Evolutionary conservation across 2,329 filamentous ascomycete species (phyloP), one percentile per base, ranked within the genome.

Genomic region (Paraconiothyrium brasiliense): DNA sequence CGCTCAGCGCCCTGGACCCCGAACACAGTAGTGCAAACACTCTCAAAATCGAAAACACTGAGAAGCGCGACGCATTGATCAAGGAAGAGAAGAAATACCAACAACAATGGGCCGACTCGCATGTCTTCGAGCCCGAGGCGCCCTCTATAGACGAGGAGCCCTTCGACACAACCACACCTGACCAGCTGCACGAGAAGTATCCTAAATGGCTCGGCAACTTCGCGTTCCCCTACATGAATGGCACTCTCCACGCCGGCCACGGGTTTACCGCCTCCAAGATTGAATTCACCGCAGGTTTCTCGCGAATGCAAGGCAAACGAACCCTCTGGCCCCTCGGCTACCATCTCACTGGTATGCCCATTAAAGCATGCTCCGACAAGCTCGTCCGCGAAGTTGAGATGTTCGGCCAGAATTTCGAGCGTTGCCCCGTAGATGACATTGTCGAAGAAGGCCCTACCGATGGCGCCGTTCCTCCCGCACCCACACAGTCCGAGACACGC

Each of bases 341-440:
- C 83, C 95, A 99, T 84, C 93, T 91, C 82, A 98, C 94, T 0
- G 95, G 95, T 71, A 96, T 99, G 90, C 73, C 76, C 9, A 99
- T 99, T 84, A 97, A 97, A 82, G 94, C 95, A 6, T 96, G 92
- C 74, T 93, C 95, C 58, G 94, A 99, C 84, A 98, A 98, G 84
- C 87, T 99, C 49, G 89, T 90, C 61, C 89, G 92, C 65, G 95
- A 99, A 81, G 90, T 98, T 59, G 89, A 92, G 80, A 84, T 91
- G 82, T 99, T 98, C 74, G 95, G 95, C 24, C 82, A 90, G 76
- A 89, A 93, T 73, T 98, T 98, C 66, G 90, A 94, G 74, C 84
- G 86, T 50, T 97, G 93, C 79, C 74, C 74, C 20, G 71, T 76
- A 2, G 76, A 78, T 35, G 74, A 77, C 39, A 67, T 77, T 44